phyloP scores from a whole-genome alignment of 225 moss, liverwort and hornwort genomes.

The Polytrichum formosum region DNA sequence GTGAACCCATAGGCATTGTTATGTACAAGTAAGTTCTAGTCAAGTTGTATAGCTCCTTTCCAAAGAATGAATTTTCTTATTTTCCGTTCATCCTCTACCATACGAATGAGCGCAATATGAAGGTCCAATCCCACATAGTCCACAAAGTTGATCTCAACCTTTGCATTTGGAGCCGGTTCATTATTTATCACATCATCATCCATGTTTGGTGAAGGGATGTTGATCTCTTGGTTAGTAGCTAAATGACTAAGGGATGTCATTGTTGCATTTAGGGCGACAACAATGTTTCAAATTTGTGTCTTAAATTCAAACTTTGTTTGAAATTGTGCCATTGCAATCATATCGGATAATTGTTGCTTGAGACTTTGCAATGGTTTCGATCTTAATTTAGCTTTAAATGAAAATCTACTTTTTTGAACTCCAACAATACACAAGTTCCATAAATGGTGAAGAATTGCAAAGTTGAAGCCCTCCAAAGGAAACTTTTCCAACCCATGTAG shows the following conservation, averaged over 20 bases:
- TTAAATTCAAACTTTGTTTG: neutral
- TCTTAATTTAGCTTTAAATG: neutral
- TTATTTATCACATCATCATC: neutral
- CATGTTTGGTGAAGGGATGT: neutral
- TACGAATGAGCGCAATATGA: no score
- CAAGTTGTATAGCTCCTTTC: no score
- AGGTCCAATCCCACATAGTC: no score
- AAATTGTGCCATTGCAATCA: neutral
- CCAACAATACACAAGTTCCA: neutral
- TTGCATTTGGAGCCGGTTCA: neutral
- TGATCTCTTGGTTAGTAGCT: neutral
- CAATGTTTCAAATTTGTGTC: neutral
- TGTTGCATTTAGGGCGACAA: neutral
- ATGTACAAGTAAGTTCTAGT: neutral
- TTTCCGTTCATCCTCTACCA: no score
- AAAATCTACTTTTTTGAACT: neutral
- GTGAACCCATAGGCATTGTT: no score
- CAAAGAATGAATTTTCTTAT: neutral
- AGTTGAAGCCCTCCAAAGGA: no score
- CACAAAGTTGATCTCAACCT: no score
- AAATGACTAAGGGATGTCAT: neutral
- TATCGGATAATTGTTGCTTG: neutral
- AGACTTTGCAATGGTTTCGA: neutral
- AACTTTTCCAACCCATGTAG: no score
- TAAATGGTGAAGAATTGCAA: no score